Conservation (phyloP, 164 flowering plant genomes). For the Paratinospora sagittata region DNA sequence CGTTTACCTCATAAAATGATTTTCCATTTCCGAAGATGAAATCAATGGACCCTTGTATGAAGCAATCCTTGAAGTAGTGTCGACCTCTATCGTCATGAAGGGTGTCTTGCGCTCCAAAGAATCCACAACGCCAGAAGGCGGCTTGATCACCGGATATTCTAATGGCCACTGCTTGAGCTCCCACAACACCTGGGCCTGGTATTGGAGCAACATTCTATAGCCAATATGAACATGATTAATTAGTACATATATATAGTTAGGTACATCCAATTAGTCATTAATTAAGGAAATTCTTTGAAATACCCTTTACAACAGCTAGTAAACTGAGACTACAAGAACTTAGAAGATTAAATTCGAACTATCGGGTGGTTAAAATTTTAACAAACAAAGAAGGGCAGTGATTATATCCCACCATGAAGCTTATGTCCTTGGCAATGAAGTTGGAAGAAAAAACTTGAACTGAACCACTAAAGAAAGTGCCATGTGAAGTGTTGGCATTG, state of each 20-base stretch:
- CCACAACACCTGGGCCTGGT: conserved; percentile 70
- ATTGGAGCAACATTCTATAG: conserved; percentile 80
- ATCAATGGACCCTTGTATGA: conserved; percentile 90
- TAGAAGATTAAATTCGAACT: background rate
- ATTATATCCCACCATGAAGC: conserved; percentile 69
- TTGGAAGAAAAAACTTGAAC: conserved; percentile 67
- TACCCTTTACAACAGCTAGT: background rate
- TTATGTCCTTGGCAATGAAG: conserved; percentile 85
- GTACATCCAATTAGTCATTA: background rate
- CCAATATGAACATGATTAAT: too few species aligned
- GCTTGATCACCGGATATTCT: conserved; percentile 76
- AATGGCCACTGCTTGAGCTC: conserved; percentile 91
- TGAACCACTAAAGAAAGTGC: conserved; percentile 77
- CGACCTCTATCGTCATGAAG: conserved; percentile 91
- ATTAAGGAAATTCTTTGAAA: too few species aligned
- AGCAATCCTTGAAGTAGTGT: conserved; percentile 88
- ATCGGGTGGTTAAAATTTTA: background rate
- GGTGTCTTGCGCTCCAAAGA: conserved; percentile 91
- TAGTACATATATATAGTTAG: background rate
- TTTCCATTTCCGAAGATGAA: conserved; percentile 84
- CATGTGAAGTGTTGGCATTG: conserved; percentile 72
- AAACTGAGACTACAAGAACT: too few species aligned
- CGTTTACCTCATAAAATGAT: conserved; percentile 73
- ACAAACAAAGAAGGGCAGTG: background rate
- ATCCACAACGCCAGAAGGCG: conserved; percentile 85